phyloP scores from a whole-genome alignment of 257 asterid genomes.

The Rhazya stricta region DNA sequence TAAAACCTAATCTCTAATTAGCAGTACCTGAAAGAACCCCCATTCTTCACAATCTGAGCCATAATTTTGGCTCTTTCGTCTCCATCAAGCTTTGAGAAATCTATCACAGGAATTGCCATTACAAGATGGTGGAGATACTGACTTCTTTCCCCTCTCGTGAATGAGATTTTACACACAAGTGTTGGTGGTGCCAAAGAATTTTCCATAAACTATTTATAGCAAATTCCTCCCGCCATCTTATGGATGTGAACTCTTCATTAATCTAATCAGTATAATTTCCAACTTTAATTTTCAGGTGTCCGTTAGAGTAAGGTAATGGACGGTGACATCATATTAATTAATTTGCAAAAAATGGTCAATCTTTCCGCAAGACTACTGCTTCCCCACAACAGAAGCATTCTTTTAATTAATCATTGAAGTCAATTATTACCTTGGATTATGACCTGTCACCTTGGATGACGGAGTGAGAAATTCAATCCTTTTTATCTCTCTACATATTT shows the following conservation, averaged over 20 bases:
- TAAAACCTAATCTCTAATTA: too few species aligned
- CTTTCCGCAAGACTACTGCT: conserved; percentile 19
- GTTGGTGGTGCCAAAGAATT: conserved; percentile 18
- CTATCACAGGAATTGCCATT: conserved; percentile 85
- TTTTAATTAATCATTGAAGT: not conserved
- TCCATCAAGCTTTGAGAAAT: conserved; percentile 75
- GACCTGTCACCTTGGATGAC: too few species aligned
- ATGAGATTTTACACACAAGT: not conserved
- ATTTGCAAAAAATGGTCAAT: conserved; percentile 28
- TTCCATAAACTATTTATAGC: conserved; percentile 37
- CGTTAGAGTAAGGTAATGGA: conserved; percentile 39
- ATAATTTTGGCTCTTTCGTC: conserved; percentile 58
- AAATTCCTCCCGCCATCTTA: conserved; percentile 24
- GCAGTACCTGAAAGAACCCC: conserved; percentile 83
- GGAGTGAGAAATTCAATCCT: too few species aligned
- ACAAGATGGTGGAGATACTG: not conserved
- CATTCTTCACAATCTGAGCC: conserved; percentile 79
- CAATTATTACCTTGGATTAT: too few species aligned
- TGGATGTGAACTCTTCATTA: conserved; percentile 35
- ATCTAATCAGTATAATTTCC: not conserved
- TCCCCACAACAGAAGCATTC: conserved; percentile 2
- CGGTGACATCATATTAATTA: conserved; percentile 40
- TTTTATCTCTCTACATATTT: too few species aligned
- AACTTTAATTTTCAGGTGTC: conserved; percentile 22
- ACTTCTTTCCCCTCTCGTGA: not conserved